A percentile compares a stretch with the other conserved stretches of the same genome.
phyloP scores from a whole-genome alignment of 2,329 filamentous ascomycete species.

The Cladosporium sp. region DNA sequence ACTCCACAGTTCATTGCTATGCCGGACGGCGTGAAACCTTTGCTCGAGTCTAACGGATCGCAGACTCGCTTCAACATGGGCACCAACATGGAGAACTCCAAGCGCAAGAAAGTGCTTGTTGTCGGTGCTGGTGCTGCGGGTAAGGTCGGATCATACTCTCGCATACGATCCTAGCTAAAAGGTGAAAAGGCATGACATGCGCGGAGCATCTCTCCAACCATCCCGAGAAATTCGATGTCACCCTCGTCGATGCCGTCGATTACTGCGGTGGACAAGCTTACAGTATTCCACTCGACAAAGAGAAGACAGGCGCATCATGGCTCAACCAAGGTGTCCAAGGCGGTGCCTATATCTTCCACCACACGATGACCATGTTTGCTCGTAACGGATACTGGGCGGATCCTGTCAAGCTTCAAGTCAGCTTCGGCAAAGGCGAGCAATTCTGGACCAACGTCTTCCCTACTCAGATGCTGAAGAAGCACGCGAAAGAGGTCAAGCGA shows the following conservation, averaged over 20 bases:
- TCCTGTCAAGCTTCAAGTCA: conserved; percentile 55
- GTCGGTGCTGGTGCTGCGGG: conserved; percentile 59
- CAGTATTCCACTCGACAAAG: conserved; percentile 50
- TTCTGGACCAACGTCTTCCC: conserved; percentile 65
- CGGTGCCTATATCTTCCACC: conserved; percentile 60
- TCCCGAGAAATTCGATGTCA: conserved; percentile 59
- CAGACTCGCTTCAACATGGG: conserved; percentile 32
- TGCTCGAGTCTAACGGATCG: conserved; percentile 24
- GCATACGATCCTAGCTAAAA: not conserved
- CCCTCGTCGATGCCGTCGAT: conserved; percentile 52
- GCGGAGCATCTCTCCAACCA: conserved; percentile 61
- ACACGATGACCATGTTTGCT: conserved; percentile 60
- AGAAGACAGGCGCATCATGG: conserved; percentile 53
- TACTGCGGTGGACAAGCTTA: conserved; percentile 58
- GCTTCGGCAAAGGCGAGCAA: conserved; percentile 56
- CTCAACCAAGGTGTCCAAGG: conserved; percentile 60
- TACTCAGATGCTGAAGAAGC: conserved; percentile 50
- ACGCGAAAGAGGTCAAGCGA: conserved; percentile 50
- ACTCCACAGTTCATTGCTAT: conserved; percentile 10
- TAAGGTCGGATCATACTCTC: conserved; percentile 38
- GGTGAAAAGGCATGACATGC: conserved; percentile 53
- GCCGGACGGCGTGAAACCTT: conserved; percentile 22
- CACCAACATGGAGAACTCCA: conserved; percentile 30
- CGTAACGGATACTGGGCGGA: conserved; percentile 51
- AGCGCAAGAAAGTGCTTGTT: conserved; percentile 49